A percentile compares a stretch with the other conserved stretches of the same genome.
phyloP scores from a whole-genome alignment of 768 basidiomycete genomes.

The Lactifluus rugatus region DNA sequence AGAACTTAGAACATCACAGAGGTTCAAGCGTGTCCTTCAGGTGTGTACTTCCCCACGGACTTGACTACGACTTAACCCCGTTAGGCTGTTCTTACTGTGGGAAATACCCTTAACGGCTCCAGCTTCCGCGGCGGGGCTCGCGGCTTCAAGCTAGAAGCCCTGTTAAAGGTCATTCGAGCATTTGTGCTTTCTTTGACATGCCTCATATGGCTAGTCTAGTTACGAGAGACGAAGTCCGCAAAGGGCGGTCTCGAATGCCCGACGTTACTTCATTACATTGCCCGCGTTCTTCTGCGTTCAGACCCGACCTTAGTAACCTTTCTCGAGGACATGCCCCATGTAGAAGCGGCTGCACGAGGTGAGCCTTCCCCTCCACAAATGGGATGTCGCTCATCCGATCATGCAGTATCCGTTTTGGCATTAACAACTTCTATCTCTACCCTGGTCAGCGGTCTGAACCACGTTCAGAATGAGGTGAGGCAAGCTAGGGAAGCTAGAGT shows the following conservation, averaged over 20 bases:
- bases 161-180: constrained; percentile 56
- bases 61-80: constrained; percentile 1
- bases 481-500: constrained; percentile 29
- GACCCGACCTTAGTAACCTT: constrained; percentile 61
- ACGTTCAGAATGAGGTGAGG: constrained; percentile 48
- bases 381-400: background rate
- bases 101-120: constrained; percentile 75
- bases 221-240: constrained; percentile 75
- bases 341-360: constrained; percentile 82
- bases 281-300: constrained; percentile 55
- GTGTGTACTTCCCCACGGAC: constrained; percentile 28
- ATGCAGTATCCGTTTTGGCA: constrained; percentile 63
- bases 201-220: constrained; percentile 31
- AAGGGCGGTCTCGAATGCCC: constrained; percentile 63
- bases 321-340: constrained; percentile 67
- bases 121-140: constrained; percentile 75
- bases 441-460: constrained; percentile 45
- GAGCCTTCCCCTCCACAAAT: constrained; percentile 18
- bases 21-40: constrained; percentile 63
- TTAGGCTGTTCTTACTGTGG: constrained; percentile 64
- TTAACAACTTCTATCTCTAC: constrained; percentile 50
- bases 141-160: constrained; percentile 76
- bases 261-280: constrained; percentile 87
- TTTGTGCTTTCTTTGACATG: background rate
- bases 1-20: constrained; percentile 53